Evolutionary conservation across 208 protist species (phyloP), one percentile per base, ranked within the genome.

Genomic region (Leishmania martiniquensis): DNA sequence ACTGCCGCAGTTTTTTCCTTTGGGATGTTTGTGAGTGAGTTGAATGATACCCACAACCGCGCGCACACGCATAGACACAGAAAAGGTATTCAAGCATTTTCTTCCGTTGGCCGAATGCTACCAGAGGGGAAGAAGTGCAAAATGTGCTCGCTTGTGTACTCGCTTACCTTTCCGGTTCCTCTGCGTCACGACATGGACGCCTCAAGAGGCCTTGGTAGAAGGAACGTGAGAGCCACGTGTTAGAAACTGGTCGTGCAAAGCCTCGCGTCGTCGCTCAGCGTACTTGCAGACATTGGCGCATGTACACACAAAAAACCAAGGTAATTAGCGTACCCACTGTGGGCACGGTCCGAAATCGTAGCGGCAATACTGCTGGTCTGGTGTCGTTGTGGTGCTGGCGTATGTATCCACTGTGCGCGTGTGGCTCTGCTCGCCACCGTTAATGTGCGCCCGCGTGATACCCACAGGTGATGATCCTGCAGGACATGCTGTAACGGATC

Each of bases 391-490:
- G 4, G 59, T 76, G 55, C 81, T 85, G 2, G 81, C 37, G 42
- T 78, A 80, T 20, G 72, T 74, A 34, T 76, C 76, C 59, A 85
- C 72, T 0, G 82, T 85, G 13, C 75, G 73, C 29, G 81, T 84
- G n/a, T 60, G 54, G n/a, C 80, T 84, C 54, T 85, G 76, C 20
- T 85, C 76, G 49, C 72, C 49, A 34, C 55, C 45, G 32, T 60
- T 55, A 4, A 74, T 74, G 69, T 74, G 69, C 29, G 32, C 37
- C 13, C 52, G 32, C 42, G 69, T 62, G 52, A 74, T 57, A 45
- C 69, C 69, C 32, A 60, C 69, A 25, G 69, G 69, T 45, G 69
- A 51, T 7, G 51, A 32, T 47, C 69, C 69, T 32, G 69, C 69
- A 39, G 32, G 9, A 6, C 15, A 52, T 37, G 25, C 22, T 37